Percentiles rank a stretch among this genome's conserved stretches.
These are phyloP conservation scores for Lachancea dasiensis DNA, from an alignment of 805 yeast species.

Conservation along the genomic window DNA sequence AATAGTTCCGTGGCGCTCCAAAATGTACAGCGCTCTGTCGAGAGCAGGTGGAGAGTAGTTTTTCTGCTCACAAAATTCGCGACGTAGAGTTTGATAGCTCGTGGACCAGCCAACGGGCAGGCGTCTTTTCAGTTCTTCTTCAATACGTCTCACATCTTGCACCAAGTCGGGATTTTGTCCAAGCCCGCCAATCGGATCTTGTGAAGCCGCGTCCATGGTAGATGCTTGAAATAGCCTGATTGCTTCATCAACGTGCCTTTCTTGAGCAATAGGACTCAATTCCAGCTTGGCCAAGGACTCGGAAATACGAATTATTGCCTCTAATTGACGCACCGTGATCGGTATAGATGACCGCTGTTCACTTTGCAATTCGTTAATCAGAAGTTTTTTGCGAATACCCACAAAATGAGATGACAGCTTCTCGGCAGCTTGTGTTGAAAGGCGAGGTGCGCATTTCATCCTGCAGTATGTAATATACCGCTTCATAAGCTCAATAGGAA, in stretches of 20 bases:
- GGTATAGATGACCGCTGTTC: conserved; percentile 94
- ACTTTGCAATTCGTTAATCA: conserved; percentile 70
- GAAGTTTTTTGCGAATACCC: conserved; percentile 77
- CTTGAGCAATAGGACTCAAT: conserved; percentile 76
- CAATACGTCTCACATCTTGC: conserved; percentile 71
- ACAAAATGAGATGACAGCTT: conserved; percentile 88
- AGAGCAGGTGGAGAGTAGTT: conserved; percentile 63
- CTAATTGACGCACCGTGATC: conserved; percentile 94
- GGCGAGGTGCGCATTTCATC: conserved; percentile 84
- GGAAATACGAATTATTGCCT: conserved; percentile 92
- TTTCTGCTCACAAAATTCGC: conserved; percentile 70
- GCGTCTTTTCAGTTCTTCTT: conserved; percentile 79
- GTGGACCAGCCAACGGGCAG: conserved; percentile 97
- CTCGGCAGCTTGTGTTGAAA: conserved; percentile 85
- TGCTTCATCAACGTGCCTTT: conserved; percentile 91
- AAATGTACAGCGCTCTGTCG: conserved; percentile 71
- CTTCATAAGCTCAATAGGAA: conserved; percentile 86
- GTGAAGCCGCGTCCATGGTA: conserved; percentile 86
- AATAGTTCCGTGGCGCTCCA: conserved; percentile 84
- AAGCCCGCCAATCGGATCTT: conserved; percentile 44
- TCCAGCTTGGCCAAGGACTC: conserved; percentile 88
- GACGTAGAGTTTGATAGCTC: conserved; percentile 71
- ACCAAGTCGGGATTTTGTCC: conserved; percentile 53
- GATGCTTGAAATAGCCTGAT: conserved; percentile 92
- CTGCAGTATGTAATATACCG: conserved; percentile 89